Base-by-base conservation (phyloP, 257 asterid genomes). In the Solanum sejunctum region DNA sequence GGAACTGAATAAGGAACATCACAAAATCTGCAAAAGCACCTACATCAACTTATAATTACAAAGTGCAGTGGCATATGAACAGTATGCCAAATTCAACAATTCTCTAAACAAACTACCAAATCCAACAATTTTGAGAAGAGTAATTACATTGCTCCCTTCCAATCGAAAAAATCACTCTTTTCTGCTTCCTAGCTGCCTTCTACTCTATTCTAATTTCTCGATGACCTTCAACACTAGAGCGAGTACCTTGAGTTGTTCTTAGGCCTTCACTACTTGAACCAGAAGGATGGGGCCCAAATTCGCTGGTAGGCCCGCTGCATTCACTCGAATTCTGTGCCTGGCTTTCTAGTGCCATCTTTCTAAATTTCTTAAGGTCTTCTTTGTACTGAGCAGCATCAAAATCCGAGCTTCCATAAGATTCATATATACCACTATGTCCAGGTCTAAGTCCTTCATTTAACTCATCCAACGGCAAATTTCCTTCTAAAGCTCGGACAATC, bases 361-460 rank as follows among this genome's bases (percentile, higher is more conserved):
- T 89, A 89, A 95, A 94, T 86, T 94, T 94, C 55, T 87, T 87
- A 79, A 95, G 88, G 83, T 95, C 98, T 86, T 95, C 98, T 86
- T 88, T 95, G 95, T 95, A 95, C 71, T 92, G 92, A 26, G 85
- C 81, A 45, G 93, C 87, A 90, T 91, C 93, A 3, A 84, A 92
- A 78, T 93, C 98, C 3, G 92, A 80, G 90, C 97, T 93, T 83
- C 88, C 94, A 4, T 88, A 87, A 20, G 95, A 89, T 28, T 85
- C 93, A 49, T 87, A 55, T 23, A 58, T 57, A 6, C 84, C n/a
- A 75, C 89, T 89, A 73, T 89, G 91, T 83, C 89, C 95, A 49
- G 93, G 91, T 55, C 87, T 86, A 57, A 86, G 81, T 12, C 91
- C 93, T 56, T 89, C 90, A 52, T 88, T 91, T 81, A 95, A 80